Conservation (phyloP, 148 eudicot genomes). For the Nepenthes mirabilis region DNA sequence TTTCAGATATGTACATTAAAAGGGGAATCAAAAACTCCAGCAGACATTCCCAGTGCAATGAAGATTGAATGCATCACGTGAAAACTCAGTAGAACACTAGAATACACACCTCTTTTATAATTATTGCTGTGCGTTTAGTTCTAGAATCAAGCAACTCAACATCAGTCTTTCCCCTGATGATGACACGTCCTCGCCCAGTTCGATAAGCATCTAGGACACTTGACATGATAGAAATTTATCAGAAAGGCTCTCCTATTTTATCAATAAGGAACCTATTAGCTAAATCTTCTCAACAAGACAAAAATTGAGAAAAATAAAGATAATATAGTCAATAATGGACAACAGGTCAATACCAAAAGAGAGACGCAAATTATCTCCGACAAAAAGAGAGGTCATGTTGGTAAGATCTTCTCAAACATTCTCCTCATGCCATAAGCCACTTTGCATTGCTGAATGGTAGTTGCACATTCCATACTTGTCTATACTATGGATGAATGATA, state of each 20-base stretch:
- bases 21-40: conserved; percentile 3
- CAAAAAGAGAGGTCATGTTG: no score
- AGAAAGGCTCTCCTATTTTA: conserved; percentile 6
- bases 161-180: conserved; percentile 89
- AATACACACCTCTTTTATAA: conserved; percentile 69
- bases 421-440: no score
- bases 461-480: no score
- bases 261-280: not conserved
- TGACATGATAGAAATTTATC: conserved; percentile 11
- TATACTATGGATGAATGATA: no score
- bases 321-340: no score
- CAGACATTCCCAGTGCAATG: not conserved
- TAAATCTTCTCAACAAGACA: not conserved
- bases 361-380: no score
- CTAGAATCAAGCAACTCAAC: conserved; percentile 68
- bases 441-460: no score
- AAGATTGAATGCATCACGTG: conserved; percentile 3
- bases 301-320: not conserved
- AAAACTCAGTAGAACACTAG: not conserved
- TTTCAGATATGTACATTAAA: conserved; percentile 13
- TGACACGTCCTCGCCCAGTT: conserved; percentile 79
- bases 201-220: conserved; percentile 92
- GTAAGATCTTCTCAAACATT: no score
- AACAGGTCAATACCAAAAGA: no score
- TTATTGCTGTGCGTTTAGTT: conserved; percentile 65